Conservation (phyloP, 495 filamentous ascomycete genomes). For the Cladorrhinum samala region DNA sequence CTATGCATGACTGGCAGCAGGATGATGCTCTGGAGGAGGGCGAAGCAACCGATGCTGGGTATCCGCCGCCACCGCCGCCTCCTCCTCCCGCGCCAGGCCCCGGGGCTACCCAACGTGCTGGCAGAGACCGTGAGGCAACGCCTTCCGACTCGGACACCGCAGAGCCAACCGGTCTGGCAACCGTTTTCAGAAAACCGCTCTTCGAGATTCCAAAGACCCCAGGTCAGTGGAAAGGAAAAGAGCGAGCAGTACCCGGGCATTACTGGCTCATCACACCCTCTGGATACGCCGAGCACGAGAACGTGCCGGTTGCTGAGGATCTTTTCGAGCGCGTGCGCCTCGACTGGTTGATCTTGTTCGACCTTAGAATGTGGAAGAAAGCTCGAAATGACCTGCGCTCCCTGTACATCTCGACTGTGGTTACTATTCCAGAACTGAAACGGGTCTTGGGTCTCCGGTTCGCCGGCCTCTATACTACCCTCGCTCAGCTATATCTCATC, state of each 20-base stretch:
- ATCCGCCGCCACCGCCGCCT: conserved; percentile 60
- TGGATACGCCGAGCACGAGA: conserved; percentile 50
- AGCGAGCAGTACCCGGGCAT: conserved; percentile 49
- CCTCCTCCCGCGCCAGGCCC: conserved; percentile 40
- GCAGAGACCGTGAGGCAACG: conserved; percentile 48
- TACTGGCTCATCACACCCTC: conserved; percentile 84
- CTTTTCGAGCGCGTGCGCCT: conserved; percentile 80
- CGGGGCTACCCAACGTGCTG: conserved; percentile 28
- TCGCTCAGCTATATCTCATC: conserved; percentile 93
- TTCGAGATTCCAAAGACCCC: conserved; percentile 55
- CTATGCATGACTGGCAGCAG: conserved; percentile 48
- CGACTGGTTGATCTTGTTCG: conserved; percentile 95
- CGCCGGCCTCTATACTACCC: conserved; percentile 84
- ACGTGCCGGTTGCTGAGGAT: conserved; percentile 70
- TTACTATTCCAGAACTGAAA: conserved; percentile 92
- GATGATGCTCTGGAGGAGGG: conserved; percentile 48
- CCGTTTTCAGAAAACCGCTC: conserved; percentile 46
- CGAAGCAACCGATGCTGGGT: conserved; percentile 65
- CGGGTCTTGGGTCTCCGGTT: conserved; percentile 89
- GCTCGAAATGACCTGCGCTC: conserved; percentile 83
- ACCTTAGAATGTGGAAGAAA: conserved; percentile 94
- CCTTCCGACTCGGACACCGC: conserved; percentile 55
- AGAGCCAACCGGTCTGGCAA: conserved; percentile 47
- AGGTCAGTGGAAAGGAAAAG: conserved; percentile 28
- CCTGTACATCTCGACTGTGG: conserved; percentile 92